phyloP scores from a whole-genome alignment of 441 rosid species.

The Adansonia grandidieri region DNA sequence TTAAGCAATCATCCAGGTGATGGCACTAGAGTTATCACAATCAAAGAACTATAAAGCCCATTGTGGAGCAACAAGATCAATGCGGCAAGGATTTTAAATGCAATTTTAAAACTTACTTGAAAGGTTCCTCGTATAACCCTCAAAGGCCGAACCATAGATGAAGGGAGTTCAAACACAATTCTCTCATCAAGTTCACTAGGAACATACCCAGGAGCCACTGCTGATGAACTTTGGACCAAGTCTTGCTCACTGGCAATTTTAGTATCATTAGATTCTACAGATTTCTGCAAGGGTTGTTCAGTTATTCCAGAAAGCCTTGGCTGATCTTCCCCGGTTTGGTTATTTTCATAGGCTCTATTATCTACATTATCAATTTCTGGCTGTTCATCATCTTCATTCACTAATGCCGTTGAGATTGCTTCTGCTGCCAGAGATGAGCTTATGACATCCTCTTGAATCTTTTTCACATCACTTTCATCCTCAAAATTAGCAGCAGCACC shows the following conservation, averaged over 20 bases:
- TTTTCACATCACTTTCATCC: constrained; percentile 56
- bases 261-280: constrained; percentile 55
- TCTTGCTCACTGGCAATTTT: constrained; percentile 57
- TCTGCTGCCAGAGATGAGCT: constrained; percentile 79
- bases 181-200: constrained; percentile 93
- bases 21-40: not conserved
- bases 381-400: constrained; percentile 86
- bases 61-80: constrained; percentile 15
- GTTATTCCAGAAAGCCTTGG: constrained; percentile 49
- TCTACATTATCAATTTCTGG: constrained; percentile 64
- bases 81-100: not conserved
- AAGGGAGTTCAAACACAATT: constrained; percentile 88
- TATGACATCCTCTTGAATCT: constrained; percentile 51
- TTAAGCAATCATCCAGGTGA: constrained; percentile 12
- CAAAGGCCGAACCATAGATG: constrained; percentile 97
- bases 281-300: constrained; percentile 54
- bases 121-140: constrained; percentile 89
- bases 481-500: constrained; percentile 96
- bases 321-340: constrained; percentile 49
- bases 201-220: constrained; percentile 82
- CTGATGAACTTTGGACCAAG: constrained; percentile 59
- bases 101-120: constrained; percentile 63
- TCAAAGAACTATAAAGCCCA: constrained; percentile 20
- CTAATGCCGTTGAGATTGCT: constrained; percentile 76
- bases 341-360: constrained; percentile 50